Percentiles rank a stretch among this genome's conserved stretches.
These are phyloP conservation scores for Penicillium diatomitis DNA, from an alignment of 495 filamentous ascomycete genomes.

Conservation along the genomic window DNA sequence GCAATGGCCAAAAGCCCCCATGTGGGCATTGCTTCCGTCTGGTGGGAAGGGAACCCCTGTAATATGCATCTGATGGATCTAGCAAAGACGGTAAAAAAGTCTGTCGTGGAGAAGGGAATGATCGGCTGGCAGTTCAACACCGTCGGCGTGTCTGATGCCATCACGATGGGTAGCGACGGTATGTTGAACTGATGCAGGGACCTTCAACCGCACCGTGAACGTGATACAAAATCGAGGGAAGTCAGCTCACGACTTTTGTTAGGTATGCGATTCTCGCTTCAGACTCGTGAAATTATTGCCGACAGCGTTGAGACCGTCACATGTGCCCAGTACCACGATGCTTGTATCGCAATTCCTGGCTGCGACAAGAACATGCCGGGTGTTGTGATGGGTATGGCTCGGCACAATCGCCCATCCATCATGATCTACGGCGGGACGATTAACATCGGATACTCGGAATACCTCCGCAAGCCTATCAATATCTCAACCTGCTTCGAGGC, in stretches of 20 bases:
- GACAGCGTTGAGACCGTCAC: slow-evolving; percentile 92
- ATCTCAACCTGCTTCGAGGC: slow-evolving; percentile 89
- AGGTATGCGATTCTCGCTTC: slow-evolving; percentile 91
- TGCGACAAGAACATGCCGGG: slow-evolving; percentile 99
- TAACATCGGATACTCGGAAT: slow-evolving; percentile 69
- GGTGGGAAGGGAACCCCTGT: slow-evolving; percentile 98
- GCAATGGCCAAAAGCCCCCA: slow-evolving; percentile 88
- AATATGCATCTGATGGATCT: slow-evolving; percentile 73
- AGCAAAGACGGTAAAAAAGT: slow-evolving; percentile 80
- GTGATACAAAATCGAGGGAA: slow-evolving; percentile 30
- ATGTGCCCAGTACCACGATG: slow-evolving; percentile 81
- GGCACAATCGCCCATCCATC: slow-evolving; percentile 81
- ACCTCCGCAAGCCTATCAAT: slow-evolving; percentile 75
- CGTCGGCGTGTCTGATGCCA: slow-evolving; percentile 85
- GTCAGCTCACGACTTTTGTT: no score
- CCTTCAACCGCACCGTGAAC: background rate
- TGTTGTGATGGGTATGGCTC: slow-evolving; percentile 69
- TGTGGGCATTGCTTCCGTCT: slow-evolving; percentile 81
- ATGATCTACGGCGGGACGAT: slow-evolving; percentile 92
- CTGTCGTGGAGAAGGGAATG: slow-evolving; percentile 75
- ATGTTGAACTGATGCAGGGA: slow-evolving; percentile 3
- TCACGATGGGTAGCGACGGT: slow-evolving; percentile 97
- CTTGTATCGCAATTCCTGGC: slow-evolving; percentile 88
- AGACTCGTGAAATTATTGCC: slow-evolving; percentile 89
- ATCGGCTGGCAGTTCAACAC: slow-evolving; percentile 93